phyloP scores from a whole-genome alignment of 257 asterid genomes.

The Vinca minor region DNA sequence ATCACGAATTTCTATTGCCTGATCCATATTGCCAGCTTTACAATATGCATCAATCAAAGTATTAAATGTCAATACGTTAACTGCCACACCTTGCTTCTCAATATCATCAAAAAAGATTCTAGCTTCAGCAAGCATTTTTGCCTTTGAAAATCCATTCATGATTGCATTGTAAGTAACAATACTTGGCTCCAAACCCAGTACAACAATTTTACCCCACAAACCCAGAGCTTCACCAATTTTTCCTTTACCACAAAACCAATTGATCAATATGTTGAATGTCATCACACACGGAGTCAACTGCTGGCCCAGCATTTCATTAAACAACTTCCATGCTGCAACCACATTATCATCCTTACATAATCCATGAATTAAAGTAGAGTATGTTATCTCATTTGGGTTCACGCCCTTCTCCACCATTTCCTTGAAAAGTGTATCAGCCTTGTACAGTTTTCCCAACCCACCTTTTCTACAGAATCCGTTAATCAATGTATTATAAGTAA shows the following conservation, averaged over 20 bases:
- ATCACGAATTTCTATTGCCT: constrained; percentile 40
- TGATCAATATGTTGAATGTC: constrained; percentile 58
- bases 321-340: constrained; percentile 41
- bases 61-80: constrained; percentile 53
- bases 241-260: constrained; percentile 54
- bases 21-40: constrained; percentile 52
- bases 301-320: constrained; percentile 55
- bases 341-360: constrained; percentile 70
- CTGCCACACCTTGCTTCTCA: constrained; percentile 33
- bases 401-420: constrained; percentile 63
- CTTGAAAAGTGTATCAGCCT: constrained; percentile 54
- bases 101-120: constrained; percentile 49
- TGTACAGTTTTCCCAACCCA: constrained; percentile 60
- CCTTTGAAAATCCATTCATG: constrained; percentile 55
- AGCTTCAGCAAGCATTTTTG: constrained; percentile 50
- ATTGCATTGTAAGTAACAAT: constrained; percentile 54
- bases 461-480: constrained; percentile 73
- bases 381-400: constrained; percentile 50
- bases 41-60: constrained; percentile 61
- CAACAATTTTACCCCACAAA: constrained; percentile 54
- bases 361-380: constrained; percentile 63
- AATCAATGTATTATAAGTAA: constrained; percentile 62
- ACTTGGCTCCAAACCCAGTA: constrained; percentile 51
- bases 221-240: constrained; percentile 49
- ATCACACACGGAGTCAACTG: constrained; percentile 40